phyloP scores from a whole-genome alignment of 306 rosid species.

The Citrullus amarus region DNA sequence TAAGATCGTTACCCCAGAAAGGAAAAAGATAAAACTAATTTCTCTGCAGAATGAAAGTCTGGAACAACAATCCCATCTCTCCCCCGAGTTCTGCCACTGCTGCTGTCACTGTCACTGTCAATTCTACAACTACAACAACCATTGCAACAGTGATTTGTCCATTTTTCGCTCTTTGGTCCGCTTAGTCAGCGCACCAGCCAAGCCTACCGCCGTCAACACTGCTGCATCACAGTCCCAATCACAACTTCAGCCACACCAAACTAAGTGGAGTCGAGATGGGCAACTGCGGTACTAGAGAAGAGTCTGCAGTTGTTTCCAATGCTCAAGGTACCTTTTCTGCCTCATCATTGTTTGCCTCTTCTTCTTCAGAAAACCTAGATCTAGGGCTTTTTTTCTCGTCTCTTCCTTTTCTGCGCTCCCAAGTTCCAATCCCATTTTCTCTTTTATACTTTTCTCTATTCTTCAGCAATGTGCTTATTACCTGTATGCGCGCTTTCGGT shows the following conservation, averaged over 20 bases:
- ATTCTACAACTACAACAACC: slow-evolving; percentile 2
- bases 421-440: neutral
- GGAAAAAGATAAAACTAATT: neutral
- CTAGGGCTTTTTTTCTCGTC: slow-evolving; percentile 18
- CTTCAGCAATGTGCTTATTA: neutral
- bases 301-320: slow-evolving; percentile 83
- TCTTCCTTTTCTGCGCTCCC: neutral
- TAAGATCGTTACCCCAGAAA: neutral
- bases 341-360: neutral
- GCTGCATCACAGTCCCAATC: slow-evolving; percentile 13
- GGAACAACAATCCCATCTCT: slow-evolving; percentile 11
- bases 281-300: slow-evolving; percentile 94
- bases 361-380: slow-evolving; percentile 26
- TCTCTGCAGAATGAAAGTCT: slow-evolving; percentile 23
- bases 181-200: neutral
- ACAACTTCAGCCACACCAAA: neutral
- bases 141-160: neutral
- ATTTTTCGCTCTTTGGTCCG: neutral
- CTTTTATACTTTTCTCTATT: neutral
- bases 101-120: neutral
- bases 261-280: slow-evolving; percentile 41
- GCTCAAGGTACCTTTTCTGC: slow-evolving; percentile 57
- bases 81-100: neutral
- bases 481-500: neutral
- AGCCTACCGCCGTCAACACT: neutral